phyloP scores from a whole-genome alignment of 2,329 filamentous ascomycete genomes.

The Sclerotinia glacialis region DNA sequence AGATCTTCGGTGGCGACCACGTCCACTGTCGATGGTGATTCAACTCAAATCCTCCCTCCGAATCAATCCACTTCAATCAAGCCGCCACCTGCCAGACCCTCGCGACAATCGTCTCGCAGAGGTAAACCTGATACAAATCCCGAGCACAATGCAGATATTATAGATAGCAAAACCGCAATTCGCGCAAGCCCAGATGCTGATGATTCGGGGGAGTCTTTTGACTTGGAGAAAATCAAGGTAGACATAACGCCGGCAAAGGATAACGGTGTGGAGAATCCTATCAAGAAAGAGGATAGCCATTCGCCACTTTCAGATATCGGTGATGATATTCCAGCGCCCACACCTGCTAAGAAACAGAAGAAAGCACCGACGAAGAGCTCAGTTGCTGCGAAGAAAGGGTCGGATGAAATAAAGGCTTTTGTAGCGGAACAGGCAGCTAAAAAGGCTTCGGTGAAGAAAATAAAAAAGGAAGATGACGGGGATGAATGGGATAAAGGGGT shows the following conservation, averaged over 20 bases:
- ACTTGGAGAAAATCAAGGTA: constrained; percentile 27
- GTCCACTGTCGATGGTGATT: not conserved
- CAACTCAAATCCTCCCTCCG: constrained; percentile 25
- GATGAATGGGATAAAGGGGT: constrained; percentile 35
- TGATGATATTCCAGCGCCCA: constrained; percentile 5
- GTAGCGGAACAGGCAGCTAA: constrained; percentile 37
- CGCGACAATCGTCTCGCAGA: constrained; percentile 29
- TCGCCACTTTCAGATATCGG: constrained; percentile 30
- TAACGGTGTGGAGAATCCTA: constrained; percentile 21
- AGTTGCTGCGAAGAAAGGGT: constrained; percentile 37
- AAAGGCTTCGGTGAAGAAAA: constrained; percentile 30
- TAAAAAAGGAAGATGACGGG: constrained; percentile 34
- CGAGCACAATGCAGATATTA: constrained; percentile 36
- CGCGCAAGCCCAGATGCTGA: constrained; percentile 38
- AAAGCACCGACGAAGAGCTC: constrained; percentile 37
- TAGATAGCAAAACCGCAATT: constrained; percentile 37
- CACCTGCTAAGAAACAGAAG: constrained; percentile 33
- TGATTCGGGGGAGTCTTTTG: constrained; percentile 34
- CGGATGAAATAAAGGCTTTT: constrained; percentile 39
- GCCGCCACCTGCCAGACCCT: constrained; percentile 26
- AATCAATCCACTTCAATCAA: constrained; percentile 11
- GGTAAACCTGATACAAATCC: constrained; percentile 36
- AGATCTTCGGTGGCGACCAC: constrained; percentile 29
- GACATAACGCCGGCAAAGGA: constrained; percentile 20
- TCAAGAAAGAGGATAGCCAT: constrained; percentile 28